Percentiles rank a stretch among this genome's conserved stretches.
Conservation (phyloP, 257 asterid species). For the Ophiorrhiza pumila region DNA sequence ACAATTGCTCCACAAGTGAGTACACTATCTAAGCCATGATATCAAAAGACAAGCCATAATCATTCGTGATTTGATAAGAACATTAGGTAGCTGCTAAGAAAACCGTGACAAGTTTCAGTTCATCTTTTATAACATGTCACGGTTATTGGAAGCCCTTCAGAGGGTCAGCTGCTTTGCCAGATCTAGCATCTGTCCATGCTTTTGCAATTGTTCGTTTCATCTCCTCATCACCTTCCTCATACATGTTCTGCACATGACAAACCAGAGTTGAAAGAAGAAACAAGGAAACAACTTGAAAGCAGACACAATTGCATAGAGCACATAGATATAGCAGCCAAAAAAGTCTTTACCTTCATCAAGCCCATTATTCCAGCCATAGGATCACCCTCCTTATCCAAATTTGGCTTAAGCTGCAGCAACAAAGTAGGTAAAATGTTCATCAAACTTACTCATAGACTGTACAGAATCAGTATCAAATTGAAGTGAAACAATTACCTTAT, state of each 20-base stretch:
- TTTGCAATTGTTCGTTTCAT: slow-evolving; percentile 83
- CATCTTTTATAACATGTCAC: neutral
- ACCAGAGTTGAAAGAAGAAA: neutral
- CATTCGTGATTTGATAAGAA: no score
- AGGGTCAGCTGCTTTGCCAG: slow-evolving; percentile 72
- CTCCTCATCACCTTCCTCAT: slow-evolving; percentile 85
- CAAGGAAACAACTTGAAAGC: neutral
- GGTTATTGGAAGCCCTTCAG: slow-evolving; percentile 24
- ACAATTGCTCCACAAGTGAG: no score
- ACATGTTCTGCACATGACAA: slow-evolving; percentile 57
- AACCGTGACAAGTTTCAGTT: no score
- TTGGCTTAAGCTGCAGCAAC: slow-evolving; percentile 58
- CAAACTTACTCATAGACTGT: neutral
- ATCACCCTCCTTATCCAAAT: slow-evolving; percentile 59
- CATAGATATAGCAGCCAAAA: neutral
- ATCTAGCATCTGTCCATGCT: slow-evolving; percentile 86
- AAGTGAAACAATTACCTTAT: slow-evolving; percentile 47
- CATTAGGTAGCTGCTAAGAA: neutral
- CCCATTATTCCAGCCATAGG: slow-evolving; percentile 96
- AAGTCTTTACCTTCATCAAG: slow-evolving; percentile 67
- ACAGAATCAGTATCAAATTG: neutral
- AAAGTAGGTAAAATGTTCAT: neutral
- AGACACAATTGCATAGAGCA: neutral
- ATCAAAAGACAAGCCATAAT: no score
- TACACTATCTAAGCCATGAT: no score